Conservation (phyloP, 2,329 filamentous ascomycete genomes). For the Mycosphaerella sp. region DNA sequence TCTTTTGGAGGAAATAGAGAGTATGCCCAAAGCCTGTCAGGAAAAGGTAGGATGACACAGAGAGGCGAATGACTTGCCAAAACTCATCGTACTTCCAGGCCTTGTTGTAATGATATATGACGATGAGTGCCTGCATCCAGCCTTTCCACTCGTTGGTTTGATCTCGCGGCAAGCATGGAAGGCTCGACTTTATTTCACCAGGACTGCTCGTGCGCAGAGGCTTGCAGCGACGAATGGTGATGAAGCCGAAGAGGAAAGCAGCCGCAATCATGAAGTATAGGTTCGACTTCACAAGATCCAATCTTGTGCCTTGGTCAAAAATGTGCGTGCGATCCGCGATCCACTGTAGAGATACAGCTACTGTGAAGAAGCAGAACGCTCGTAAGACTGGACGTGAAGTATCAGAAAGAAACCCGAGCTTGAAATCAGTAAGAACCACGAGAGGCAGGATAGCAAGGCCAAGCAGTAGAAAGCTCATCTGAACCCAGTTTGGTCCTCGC, state of each 20-base stretch:
- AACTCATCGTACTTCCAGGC: conserved; percentile 46
- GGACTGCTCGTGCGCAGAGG: conserved; percentile 5
- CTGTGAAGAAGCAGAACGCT: conserved; percentile 13
- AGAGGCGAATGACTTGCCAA: conserved; percentile 50
- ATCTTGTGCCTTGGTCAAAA: conserved; percentile 48
- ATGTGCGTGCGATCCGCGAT: conserved; percentile 50
- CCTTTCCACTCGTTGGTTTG: conserved; percentile 62
- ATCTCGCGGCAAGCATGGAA: conserved; percentile 46
- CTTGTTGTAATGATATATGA: conserved; percentile 55
- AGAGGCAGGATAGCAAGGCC: conserved; percentile 30
- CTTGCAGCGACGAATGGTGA: conserved; percentile 13
- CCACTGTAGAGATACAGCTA: conserved; percentile 34
- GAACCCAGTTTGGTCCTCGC: conserved; percentile 33
- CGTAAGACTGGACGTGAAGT: conserved; percentile 7
- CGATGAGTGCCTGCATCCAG: conserved; percentile 53
- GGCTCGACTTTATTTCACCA: conserved; percentile 19
- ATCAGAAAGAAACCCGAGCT: conserved; percentile 9
- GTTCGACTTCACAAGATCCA: conserved; percentile 31
- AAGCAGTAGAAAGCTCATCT: conserved; percentile 33
- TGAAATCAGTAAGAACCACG: conserved; percentile 12
- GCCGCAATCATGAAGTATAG: conserved; percentile 28
- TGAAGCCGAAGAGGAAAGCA: conserved; percentile 30
- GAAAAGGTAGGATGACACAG: conserved; percentile 55
- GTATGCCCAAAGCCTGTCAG: conserved; percentile 58
- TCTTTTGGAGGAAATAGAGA: conserved; percentile 50